phyloP scores from a whole-genome alignment of 225 moss, liverwort and hornwort species.

The Pseudisothecium myosuroides region DNA sequence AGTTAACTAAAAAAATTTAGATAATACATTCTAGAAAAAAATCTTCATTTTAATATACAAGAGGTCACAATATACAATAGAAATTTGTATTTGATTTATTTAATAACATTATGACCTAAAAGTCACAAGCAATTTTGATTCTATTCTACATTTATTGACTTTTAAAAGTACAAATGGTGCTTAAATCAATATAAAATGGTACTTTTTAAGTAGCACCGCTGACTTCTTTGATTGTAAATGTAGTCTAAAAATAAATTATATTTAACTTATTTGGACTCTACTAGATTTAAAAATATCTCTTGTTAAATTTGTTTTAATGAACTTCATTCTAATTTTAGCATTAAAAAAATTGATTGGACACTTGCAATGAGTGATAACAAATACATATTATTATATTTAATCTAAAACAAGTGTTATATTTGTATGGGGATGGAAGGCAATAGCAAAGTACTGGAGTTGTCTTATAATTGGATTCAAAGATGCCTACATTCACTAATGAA shows the following conservation, averaged over 20 bases:
- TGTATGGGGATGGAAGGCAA: not conserved
- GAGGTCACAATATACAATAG: accelerated
- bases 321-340: not conserved
- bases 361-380: not conserved
- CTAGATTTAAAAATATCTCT: not conserved
- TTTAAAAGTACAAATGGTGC: not conserved
- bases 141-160: not conserved
- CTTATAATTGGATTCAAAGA: not conserved
- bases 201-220: accelerated
- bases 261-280: not conserved
- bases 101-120: not conserved
- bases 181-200: not conserved
- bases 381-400: too few relatives aligned
- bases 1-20: not conserved
- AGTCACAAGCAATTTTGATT: not conserved
- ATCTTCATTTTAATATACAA: too few relatives aligned
- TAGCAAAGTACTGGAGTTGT: accelerated
- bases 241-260: not conserved
- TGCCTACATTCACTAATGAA: not conserved
- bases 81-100: not conserved
- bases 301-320: not conserved
- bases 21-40: not conserved
- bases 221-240: not conserved
- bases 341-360: not conserved
- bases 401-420: not conserved